Base-by-base conservation (phyloP, 2,329 filamentous ascomycete species). In the Teratosphaeria gauchensis region DNA sequence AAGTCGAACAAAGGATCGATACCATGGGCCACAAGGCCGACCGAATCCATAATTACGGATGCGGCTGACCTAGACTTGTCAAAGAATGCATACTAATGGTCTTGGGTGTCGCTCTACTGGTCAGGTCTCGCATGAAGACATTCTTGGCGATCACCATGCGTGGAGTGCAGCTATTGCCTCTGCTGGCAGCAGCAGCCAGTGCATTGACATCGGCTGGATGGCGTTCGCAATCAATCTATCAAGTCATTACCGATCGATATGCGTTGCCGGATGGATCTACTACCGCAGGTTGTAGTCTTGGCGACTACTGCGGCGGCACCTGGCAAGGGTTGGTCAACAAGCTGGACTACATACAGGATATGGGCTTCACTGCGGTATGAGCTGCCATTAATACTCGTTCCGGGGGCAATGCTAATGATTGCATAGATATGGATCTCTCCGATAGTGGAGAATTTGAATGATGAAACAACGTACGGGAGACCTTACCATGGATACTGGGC, bases 191-290 rank as follows among this genome's bases (percentile, higher is more conserved):
- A 53, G 11, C 53, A 7, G 61, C 62, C 21, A 38, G 61, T 51
- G 67, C 67, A 30, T 28, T 42, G 53, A 55, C 55, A 56, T 42
- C 55, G 14, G 46, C 33, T 28, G 68, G 74, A 35, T 84, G 81
- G 81, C 81, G 80, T 65, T 73, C 75, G 30, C 77, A 78, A 57
- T 82, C 78, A 53, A 83, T 84, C 58, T 84, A 84, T 68, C 82
- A 83, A 71, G 77, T 80, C 46, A 69, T 85, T 63, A 83, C 81
- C 2, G 81, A 84, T 65, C 79, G 82, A 1, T 77, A 82, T 59
- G 82, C 80, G 4, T 76, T 77, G 8, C 76, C 71, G 2, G 72
- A 75, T 62, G 78, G 77, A 24, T 75, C 73, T 3, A 75, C 72
- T 5, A 77, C 78, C 16, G 72, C 70, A 30, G 59, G 71, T 1